phyloP scores from a whole-genome alignment of 257 asterid genomes.

The Nicotiana benthamiana region DNA sequence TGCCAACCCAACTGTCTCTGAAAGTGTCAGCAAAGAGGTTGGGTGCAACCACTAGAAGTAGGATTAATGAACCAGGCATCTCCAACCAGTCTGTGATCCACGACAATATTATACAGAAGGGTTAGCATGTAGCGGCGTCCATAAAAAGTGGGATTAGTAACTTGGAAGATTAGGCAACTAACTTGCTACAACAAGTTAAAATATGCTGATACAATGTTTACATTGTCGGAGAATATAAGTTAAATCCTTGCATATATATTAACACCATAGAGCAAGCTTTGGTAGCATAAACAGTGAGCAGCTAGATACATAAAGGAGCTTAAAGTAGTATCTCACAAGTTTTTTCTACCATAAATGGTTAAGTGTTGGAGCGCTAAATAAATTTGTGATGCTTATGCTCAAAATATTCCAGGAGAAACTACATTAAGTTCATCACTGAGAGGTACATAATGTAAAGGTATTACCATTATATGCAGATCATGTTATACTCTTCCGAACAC shows the following conservation, averaged over 20 bases:
- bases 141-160: too few relatives aligned
- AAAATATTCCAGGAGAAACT: neutral
- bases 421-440: neutral
- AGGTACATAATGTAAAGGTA: neutral
- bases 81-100: constrained; percentile 63
- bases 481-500: neutral
- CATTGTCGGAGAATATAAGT: too few relatives aligned
- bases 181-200: too few relatives aligned
- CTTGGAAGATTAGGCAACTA: too few relatives aligned
- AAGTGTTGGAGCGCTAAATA: neutral
- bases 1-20: constrained; percentile 57
- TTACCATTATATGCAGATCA: neutral
- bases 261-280: neutral
- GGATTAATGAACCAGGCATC: constrained; percentile 89
- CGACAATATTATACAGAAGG: neutral
- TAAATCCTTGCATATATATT: neutral
- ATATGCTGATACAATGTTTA: too few relatives aligned
- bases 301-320: neutral
- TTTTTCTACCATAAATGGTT: neutral
- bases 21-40: constrained; percentile 47
- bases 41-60: constrained; percentile 81
- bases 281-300: neutral
- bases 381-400: neutral
- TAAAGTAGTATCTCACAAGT: neutral
- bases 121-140: neutral